These are phyloP conservation scores for Salvia sclarea DNA, from an alignment of 305 asterid genomes.

Conservation along the genomic window DNA sequence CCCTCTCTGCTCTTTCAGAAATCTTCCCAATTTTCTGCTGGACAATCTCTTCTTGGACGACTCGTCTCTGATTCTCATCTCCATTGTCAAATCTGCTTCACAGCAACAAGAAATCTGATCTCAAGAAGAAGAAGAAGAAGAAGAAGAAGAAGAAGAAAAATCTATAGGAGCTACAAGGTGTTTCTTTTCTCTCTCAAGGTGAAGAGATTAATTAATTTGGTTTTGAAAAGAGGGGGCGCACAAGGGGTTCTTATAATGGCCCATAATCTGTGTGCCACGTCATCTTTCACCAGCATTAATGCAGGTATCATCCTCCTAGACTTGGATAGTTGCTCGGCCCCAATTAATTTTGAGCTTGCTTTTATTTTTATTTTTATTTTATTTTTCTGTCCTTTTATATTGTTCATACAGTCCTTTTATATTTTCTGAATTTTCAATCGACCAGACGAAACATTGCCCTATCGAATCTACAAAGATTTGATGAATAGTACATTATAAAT, in stretches of 20 bases:
- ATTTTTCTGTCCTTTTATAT: not conserved
- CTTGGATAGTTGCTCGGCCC: constrained; percentile 52
- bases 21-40: constrained; percentile 50
- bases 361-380: not conserved
- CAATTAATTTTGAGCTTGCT: constrained; percentile 18
- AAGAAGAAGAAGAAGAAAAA: not conserved
- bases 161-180: not conserved
- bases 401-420: not conserved
- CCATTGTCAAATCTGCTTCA: constrained; percentile 5
- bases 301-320: constrained; percentile 42
- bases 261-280: constrained; percentile 39
- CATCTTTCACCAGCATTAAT: constrained; percentile 37
- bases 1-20: constrained; percentile 62
- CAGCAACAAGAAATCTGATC: not conserved
- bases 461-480: not conserved
- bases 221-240: constrained; percentile 33
- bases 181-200: constrained; percentile 8
- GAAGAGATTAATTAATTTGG: not conserved
- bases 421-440: not conserved
- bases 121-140: not conserved
- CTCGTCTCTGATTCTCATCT: constrained; percentile 20
- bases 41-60: constrained; percentile 44
- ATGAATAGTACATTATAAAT: no score
- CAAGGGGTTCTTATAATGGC: constrained; percentile 43
- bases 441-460: not conserved